A percentile compares a stretch with the other conserved stretches of the same genome.
phyloP scores from a whole-genome alignment of 257 asterid species.

The Solanum pinnatisectum region DNA sequence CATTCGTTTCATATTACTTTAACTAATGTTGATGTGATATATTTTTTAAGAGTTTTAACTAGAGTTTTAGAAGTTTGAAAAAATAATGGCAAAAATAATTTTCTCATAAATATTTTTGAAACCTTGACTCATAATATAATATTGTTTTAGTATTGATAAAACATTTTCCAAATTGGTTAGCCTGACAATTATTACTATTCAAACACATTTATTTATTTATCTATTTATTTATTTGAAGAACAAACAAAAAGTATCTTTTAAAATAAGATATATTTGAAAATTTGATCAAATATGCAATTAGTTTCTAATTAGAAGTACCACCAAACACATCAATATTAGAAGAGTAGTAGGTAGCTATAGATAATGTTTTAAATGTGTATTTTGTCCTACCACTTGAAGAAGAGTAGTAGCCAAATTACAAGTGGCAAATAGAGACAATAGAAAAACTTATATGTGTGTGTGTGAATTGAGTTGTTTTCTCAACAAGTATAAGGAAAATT shows the following conservation, averaged over 20 bases:
- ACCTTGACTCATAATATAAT: neutral
- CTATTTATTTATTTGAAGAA: neutral
- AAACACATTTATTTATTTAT: neutral
- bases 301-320: neutral
- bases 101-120: neutral
- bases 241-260: neutral
- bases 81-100: neutral
- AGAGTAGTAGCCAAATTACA: neutral
- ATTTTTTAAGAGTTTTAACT: too few species aligned
- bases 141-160: neutral
- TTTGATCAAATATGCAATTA: neutral
- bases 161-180: neutral
- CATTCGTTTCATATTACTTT: too few species aligned
- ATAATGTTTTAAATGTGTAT: neutral
- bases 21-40: neutral
- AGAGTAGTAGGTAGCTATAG: neutral
- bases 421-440: neutral
- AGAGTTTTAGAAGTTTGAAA: neutral
- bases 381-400: neutral
- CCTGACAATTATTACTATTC: neutral
- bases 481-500: neutral
- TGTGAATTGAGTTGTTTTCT: neutral
- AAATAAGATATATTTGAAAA: neutral
- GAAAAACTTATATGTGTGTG: neutral
- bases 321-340: neutral